A percentile compares a stretch with the other conserved stretches of the same genome.
phyloP scores from a whole-genome alignment of 75 land plant species.

The Larix kaempferi region DNA sequence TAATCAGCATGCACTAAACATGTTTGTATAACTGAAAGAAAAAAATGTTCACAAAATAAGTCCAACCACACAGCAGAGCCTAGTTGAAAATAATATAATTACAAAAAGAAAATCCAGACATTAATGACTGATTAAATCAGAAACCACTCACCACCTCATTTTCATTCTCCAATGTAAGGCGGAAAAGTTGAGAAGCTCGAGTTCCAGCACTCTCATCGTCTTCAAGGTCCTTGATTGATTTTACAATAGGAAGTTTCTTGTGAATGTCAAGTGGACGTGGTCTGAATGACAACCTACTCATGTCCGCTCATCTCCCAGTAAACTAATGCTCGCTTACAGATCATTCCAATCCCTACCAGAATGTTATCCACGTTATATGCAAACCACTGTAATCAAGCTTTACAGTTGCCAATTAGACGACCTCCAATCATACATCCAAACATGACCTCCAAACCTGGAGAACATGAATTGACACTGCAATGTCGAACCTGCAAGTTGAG shows the following conservation, averaged over 20 bases:
- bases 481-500: conserved; percentile 2
- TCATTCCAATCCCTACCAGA: background rate
- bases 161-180: conserved; percentile 50
- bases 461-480: background rate
- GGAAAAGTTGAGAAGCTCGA: conserved; percentile 56
- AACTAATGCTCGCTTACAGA: too few species aligned
- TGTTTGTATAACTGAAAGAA: background rate
- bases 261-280: conserved; percentile 96
- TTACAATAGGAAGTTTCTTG: conserved; percentile 95
- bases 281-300: conserved; percentile 94
- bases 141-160: conserved; percentile 42
- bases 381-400: background rate
- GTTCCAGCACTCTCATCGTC: conserved; percentile 67
- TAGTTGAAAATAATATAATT: background rate
- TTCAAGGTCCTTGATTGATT: conserved; percentile 90
- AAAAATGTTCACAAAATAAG: background rate
- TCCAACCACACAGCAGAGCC: background rate
- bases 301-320: conserved; percentile 40
- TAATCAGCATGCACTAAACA: background rate
- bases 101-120: background rate
- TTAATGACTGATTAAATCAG: too few species aligned
- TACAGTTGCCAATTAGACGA: background rate
- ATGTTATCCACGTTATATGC: background rate
- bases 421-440: background rate
- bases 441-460: background rate